phyloP scores from a whole-genome alignment of 2,329 filamentous ascomycete genomes.

The Lachnellula hyalina region DNA sequence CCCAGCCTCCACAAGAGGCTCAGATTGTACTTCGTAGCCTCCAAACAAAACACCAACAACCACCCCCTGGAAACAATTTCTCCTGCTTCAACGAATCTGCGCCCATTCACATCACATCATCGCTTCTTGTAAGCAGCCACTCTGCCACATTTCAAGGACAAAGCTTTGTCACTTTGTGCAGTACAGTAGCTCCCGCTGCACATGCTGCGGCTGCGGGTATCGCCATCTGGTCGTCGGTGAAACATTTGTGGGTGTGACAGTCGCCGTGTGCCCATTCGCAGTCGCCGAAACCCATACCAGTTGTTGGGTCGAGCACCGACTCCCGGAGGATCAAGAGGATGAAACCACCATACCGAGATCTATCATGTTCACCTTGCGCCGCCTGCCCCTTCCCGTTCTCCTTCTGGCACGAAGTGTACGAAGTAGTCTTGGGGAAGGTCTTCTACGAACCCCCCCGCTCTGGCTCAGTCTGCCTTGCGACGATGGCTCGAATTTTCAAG shows the following conservation, averaged over 20 bases:
- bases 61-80: not conserved
- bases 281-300: not conserved
- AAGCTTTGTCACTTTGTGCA: not conserved
- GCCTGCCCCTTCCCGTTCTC: not conserved
- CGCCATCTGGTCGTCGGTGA: too few species aligned
- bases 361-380: too few species aligned
- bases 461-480: not conserved
- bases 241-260: not conserved
- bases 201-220: not conserved
- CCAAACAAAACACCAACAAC: not conserved
- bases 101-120: not conserved
- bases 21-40: not conserved
- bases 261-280: not conserved
- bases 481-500: not conserved
- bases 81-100: not conserved
- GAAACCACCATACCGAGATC: too few species aligned
- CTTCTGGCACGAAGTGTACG: not conserved
- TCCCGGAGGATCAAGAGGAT: not conserved
- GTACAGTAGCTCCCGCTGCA: not conserved
- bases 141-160: not conserved
- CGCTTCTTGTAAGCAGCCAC: not conserved
- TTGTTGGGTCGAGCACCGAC: not conserved
- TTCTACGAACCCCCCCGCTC: not conserved
- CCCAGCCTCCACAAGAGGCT: slow-evolving; percentile 2
- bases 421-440: not conserved